phyloP scores from a whole-genome alignment of 164 flowering plant species.

The Dillenia suffruticosa region DNA sequence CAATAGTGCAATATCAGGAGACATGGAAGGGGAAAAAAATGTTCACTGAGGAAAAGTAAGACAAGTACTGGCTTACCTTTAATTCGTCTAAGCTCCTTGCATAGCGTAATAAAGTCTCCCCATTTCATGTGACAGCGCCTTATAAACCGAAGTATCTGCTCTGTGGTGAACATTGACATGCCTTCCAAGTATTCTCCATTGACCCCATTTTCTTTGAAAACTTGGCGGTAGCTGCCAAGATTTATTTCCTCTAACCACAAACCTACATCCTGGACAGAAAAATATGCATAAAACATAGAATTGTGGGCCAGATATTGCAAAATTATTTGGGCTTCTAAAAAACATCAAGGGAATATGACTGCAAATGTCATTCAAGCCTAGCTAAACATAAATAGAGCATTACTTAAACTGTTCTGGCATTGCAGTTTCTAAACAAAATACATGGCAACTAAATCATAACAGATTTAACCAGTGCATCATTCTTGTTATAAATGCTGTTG shows the following conservation, averaged over 20 bases:
- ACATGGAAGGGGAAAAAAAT: no score
- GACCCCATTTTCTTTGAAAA: conserved; percentile 82
- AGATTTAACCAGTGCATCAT: no score
- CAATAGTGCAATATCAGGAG: no score
- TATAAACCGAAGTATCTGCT: conserved; percentile 92
- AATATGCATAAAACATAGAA: neutral
- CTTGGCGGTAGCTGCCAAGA: conserved; percentile 78
- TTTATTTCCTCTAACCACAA: conserved; percentile 96
- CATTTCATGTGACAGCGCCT: conserved; percentile 98
- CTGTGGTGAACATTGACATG: conserved; percentile 95
- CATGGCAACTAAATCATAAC: no score
- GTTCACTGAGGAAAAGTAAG: no score
- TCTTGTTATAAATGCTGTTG: no score
- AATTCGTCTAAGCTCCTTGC: conserved; percentile 95
- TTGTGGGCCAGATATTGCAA: no score
- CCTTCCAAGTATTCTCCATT: conserved; percentile 95
- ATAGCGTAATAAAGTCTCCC: conserved; percentile 98
- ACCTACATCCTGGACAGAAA: conserved; percentile 76
- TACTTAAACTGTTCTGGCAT: neutral
- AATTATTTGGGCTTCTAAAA: no score
- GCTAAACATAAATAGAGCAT: neutral
- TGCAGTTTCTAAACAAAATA: no score
- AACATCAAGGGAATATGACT: no score
- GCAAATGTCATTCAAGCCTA: no score
- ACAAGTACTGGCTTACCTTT: conserved; percentile 37